Conservation (phyloP, 139 green algal species). For the Trebouxia sp. region DNA sequence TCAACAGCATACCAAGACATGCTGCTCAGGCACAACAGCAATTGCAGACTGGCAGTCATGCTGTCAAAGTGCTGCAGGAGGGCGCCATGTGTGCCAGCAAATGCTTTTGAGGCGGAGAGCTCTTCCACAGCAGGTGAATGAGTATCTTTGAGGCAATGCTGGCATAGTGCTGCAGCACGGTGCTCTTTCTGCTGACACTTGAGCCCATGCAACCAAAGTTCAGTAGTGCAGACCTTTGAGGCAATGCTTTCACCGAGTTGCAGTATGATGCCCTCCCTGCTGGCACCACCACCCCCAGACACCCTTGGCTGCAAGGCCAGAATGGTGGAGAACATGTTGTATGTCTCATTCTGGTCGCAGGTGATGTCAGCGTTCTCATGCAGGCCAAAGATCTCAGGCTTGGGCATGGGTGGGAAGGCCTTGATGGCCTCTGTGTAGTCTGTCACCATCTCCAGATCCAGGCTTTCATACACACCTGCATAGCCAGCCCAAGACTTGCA, state of each 20-base stretch:
- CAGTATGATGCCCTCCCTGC: slow-evolving; percentile 57
- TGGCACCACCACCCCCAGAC: slow-evolving; percentile 39
- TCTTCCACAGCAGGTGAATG: too few species aligned
- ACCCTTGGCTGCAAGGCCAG: slow-evolving; percentile 77
- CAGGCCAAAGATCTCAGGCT: slow-evolving; percentile 64
- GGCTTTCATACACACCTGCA: slow-evolving; percentile 22
- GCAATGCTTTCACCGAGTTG: slow-evolving; percentile 57
- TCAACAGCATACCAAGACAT: too few species aligned
- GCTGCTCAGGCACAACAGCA: too few species aligned
- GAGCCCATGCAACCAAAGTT: too few species aligned
- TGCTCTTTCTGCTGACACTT: too few species aligned
- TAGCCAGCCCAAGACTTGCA: background rate
- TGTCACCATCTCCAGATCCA: slow-evolving; percentile 37
- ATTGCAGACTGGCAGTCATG: too few species aligned
- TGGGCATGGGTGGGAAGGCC: slow-evolving; percentile 48
- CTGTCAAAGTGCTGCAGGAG: too few species aligned
- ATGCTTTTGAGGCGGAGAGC: too few species aligned
- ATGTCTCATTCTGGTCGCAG: slow-evolving; percentile 81
- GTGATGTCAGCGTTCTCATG: slow-evolving; percentile 70
- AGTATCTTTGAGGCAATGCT: too few species aligned
- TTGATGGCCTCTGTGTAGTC: slow-evolving; percentile 58
- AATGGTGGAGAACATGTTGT: slow-evolving; percentile 74
- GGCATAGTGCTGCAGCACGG: too few species aligned
- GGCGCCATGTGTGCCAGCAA: too few species aligned
- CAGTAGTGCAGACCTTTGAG: slow-evolving; percentile 40